A percentile compares a stretch with the other conserved stretches of the same genome.
Evolutionary conservation across 2,329 filamentous ascomycete species (phyloP).

Genomic region (Didymella sp.): DNA sequence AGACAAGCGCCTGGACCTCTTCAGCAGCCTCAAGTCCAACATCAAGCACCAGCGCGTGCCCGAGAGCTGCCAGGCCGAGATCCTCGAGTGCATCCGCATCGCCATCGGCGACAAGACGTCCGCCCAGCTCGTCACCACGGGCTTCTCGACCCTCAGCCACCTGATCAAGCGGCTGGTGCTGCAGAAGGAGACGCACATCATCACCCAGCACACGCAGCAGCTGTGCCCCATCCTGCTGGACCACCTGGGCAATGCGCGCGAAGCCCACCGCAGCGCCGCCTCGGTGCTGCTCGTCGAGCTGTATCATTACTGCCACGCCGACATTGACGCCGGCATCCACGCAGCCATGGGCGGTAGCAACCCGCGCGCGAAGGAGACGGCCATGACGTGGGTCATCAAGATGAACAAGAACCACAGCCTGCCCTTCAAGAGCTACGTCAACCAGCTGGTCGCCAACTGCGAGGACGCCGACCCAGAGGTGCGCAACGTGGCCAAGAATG

Average conservation of each 20-base stretch:
- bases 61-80: constrained; percentile 70
- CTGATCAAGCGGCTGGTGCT: constrained; percentile 84
- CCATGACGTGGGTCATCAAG: constrained; percentile 84
- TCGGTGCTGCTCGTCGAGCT: constrained; percentile 79
- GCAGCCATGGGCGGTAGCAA: constrained; percentile 81
- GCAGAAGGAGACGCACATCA: constrained; percentile 78
- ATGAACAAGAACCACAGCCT: constrained; percentile 83
- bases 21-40: constrained; percentile 79
- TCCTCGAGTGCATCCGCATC: constrained; percentile 82
- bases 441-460: constrained; percentile 80
- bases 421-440: constrained; percentile 83
- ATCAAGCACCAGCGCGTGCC: constrained; percentile 95
- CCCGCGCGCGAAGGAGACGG: constrained; percentile 80
- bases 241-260: constrained; percentile 85
- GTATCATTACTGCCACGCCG: constrained; percentile 70
- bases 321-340: constrained; percentile 82
- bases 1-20: constrained; percentile 72
- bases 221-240: constrained; percentile 80
- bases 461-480: constrained; percentile 91
- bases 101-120: constrained; percentile 80
- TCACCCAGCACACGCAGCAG: constrained; percentile 71
- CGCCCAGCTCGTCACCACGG: constrained; percentile 74
- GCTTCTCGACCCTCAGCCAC: constrained; percentile 87
- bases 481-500: constrained; percentile 80
- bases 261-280: constrained; percentile 79